Conservation (phyloP, 208 protist genomes). For the Trypanosoma mega region DNA sequence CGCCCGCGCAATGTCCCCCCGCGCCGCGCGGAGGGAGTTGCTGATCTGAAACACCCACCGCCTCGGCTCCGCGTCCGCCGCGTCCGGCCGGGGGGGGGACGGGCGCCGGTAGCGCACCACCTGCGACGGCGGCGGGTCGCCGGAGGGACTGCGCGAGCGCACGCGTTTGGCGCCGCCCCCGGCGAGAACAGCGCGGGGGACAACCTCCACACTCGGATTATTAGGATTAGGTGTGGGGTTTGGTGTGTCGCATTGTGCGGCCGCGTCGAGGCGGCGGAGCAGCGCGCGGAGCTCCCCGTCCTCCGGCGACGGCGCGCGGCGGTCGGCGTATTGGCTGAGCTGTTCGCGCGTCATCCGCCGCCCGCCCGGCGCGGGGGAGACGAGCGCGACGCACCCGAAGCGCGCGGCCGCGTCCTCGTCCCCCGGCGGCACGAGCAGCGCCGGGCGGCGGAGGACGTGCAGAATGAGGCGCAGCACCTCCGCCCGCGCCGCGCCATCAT, state of each 20-base stretch:
- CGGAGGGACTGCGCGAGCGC: background rate
- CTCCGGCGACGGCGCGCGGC: conserved; percentile 2
- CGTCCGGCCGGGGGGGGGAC: background rate
- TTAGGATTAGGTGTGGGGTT: too few relatives aligned
- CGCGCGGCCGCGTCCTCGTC: background rate
- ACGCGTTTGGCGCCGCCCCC: background rate
- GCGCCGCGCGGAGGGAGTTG: conserved; percentile 45
- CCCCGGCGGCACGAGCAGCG: conserved; percentile 1
- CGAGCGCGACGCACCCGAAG: background rate
- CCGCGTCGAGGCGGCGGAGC: background rate
- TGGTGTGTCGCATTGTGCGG: background rate
- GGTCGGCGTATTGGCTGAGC: background rate
- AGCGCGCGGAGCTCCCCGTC: conserved; percentile 3
- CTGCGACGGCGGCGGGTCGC: conserved; percentile 8
- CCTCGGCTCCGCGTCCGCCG: background rate
- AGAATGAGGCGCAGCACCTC: background rate
- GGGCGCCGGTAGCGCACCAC: conserved; percentile 24
- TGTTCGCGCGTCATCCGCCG: background rate
- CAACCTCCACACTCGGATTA: too few relatives aligned
- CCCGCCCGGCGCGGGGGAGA: background rate
- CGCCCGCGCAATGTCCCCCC: conserved; percentile 34
- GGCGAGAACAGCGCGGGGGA: background rate
- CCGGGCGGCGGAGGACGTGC: conserved; percentile 7
- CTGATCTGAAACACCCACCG: conserved; percentile 69
- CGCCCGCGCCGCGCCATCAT: background rate